These are phyloP conservation scores for Neofusicoccum laricinum DNA, from an alignment of 2,329 filamentous ascomycete genomes.

Conservation along the genomic window DNA sequence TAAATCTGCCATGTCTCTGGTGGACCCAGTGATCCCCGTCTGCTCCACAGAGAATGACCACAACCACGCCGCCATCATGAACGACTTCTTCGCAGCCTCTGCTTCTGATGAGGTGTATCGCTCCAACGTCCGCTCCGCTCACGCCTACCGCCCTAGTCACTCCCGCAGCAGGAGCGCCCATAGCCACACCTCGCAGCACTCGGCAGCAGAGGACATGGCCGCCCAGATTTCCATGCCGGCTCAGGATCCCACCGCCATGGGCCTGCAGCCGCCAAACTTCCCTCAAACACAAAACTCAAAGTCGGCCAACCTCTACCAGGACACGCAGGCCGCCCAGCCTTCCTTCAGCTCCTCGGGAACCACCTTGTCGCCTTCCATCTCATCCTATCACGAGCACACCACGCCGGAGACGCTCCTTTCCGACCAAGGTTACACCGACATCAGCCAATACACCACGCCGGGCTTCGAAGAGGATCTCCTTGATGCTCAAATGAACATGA, in stretches of 20 bases:
- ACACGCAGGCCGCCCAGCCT: neutral
- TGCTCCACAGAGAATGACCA: constrained; percentile 37
- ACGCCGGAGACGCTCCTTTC: constrained; percentile 37
- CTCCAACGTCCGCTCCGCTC: neutral
- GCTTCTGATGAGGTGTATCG: neutral
- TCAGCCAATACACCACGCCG: constrained; percentile 32
- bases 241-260: neutral
- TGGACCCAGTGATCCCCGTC: constrained; percentile 2
- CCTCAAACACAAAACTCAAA: neutral
- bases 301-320: constrained; percentile 7
- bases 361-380: constrained; percentile 33
- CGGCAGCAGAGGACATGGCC: constrained; percentile 2
- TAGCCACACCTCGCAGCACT: neutral
- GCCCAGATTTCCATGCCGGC: neutral
- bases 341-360: constrained; percentile 25
- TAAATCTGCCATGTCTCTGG: constrained; percentile 6
- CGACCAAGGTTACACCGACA: constrained; percentile 31
- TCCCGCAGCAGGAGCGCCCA: neutral
- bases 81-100: constrained; percentile 10
- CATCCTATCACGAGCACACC: constrained; percentile 35
- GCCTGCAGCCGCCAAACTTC: neutral
- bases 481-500: neutral
- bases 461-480: constrained; percentile 21
- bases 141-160: neutral
- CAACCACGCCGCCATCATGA: constrained; percentile 38